Evolutionary conservation across 2,329 filamentous ascomycete genomes (phyloP), one percentile per base, ranked within the genome.

Genomic region (Fusarium penzigii): DNA sequence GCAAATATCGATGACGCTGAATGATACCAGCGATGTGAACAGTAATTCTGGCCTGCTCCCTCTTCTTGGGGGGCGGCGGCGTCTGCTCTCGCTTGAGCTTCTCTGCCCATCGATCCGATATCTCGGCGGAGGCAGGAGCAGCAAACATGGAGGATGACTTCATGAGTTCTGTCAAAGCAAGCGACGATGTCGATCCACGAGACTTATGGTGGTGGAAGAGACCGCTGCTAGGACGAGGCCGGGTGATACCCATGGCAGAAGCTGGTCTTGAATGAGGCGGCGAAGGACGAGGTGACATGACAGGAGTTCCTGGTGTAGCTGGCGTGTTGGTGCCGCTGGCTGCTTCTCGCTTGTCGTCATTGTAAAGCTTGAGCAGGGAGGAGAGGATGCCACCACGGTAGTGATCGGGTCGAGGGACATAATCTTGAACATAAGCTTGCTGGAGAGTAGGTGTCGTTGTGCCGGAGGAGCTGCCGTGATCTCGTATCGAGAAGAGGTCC

Each of bases 1-100:
- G 81, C 12, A 97, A 79, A 68, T 96, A 97, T 49, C 84, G 83
- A 62, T 96, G 92, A 3, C 92, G 83, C 36, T 86, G 85, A 17
- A 96, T 80, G 14, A 89, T 92, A 55, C 83, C 78, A 6, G 83
- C 83, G 53, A 87, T 86, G 59, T 84, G 81, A 10, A 81, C 72
- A 1, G 79, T 84, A 59, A 84, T 83, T 20, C 74, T 64, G 17
- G 65, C 61, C 53, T 72, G 65, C 17, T 74, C 71, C 13, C 59
- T 58, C 56, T 72, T 75, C 62, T 73, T 75, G 2, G 68, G 57
- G 32, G 54, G 68, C 45, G 65, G 68, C 50, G 63, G 66, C 55
- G 63, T 67, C 62, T 62, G 73, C 10, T 72, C 70, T 5, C 66
- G 67, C 62, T 72, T 77, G 51, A 77, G 67, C 53, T 76, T 76